These are phyloP conservation scores for Chaetomium strumarium DNA, from an alignment of 2,329 filamentous ascomycete species.

Conservation along the genomic window DNA sequence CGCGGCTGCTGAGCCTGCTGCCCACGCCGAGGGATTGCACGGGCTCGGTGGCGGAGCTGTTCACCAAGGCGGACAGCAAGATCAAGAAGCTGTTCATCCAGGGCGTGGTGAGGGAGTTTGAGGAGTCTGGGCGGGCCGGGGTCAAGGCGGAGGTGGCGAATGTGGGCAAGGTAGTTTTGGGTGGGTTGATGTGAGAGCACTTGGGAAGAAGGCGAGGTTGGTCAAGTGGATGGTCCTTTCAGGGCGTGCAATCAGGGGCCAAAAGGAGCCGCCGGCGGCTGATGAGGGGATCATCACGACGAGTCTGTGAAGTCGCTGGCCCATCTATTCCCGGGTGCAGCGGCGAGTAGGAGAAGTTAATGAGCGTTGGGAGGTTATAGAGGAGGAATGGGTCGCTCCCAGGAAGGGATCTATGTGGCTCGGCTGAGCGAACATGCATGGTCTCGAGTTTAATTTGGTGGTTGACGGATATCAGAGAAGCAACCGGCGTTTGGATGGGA, in stretches of 20 bases:
- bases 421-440: background rate
- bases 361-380: no score
- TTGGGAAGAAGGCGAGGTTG: background rate
- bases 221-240: no score
- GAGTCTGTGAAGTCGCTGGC: no score
- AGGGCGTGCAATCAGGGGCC: background rate
- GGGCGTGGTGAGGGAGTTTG: constrained; percentile 85
- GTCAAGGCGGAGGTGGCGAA: constrained; percentile 77
- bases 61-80: constrained; percentile 80
- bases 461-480: background rate
- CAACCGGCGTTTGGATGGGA: background rate
- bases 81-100: constrained; percentile 86
- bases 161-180: constrained; percentile 82
- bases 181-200: constrained; percentile 62
- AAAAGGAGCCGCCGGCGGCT: background rate
- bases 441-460: background rate
- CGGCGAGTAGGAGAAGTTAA: no score
- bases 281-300: no score
- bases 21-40: constrained; percentile 68
- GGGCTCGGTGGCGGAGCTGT: constrained; percentile 70
- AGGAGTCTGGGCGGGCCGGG: constrained; percentile 72
- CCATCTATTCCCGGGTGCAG: no score
- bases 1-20: constrained; percentile 67
- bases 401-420: no score
- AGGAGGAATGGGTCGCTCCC: no score